These are phyloP conservation scores for Baudoinia panamericana DNA, from an alignment of 495 filamentous ascomycete species.

Conservation along the genomic window DNA sequence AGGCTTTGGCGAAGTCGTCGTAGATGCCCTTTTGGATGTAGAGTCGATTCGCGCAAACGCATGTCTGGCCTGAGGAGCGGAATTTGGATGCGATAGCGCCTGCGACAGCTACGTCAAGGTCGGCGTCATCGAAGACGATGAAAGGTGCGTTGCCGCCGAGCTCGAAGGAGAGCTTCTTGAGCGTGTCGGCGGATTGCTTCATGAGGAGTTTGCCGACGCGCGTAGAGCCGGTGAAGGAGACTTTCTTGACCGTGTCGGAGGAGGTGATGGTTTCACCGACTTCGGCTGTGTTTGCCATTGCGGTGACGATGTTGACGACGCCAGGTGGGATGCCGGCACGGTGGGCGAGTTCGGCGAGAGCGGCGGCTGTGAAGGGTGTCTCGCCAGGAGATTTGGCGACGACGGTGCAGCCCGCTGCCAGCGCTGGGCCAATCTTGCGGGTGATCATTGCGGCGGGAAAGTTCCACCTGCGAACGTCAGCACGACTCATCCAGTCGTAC, in stretches of 20 bases:
- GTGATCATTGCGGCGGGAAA: conserved; percentile 37
- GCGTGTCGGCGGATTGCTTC: conserved; percentile 42
- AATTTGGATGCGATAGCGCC: conserved; percentile 52
- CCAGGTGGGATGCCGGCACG: conserved; percentile 48
- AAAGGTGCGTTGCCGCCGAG: conserved; percentile 66
- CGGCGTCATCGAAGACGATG: conserved; percentile 61
- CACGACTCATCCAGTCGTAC: background rate
- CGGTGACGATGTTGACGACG: conserved; percentile 47
- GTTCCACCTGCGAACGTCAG: conserved; percentile 35
- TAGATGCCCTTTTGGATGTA: conserved; percentile 47
- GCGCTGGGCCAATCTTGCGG: conserved; percentile 35
- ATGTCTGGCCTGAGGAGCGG: conserved; percentile 58
- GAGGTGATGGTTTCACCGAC: conserved; percentile 54
- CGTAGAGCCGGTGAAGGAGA: conserved; percentile 62
- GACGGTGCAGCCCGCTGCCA: conserved; percentile 49
- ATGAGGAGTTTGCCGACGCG: conserved; percentile 51
- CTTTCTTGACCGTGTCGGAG: conserved; percentile 52
- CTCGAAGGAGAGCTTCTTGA: conserved; percentile 63
- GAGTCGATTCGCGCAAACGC: conserved; percentile 59
- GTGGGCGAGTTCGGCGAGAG: conserved; percentile 43
- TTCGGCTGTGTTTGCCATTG: conserved; percentile 48
- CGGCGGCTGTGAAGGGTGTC: conserved; percentile 45
- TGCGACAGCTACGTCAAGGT: conserved; percentile 48
- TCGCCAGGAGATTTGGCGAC: conserved; percentile 54
- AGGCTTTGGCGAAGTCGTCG: conserved; percentile 32